A percentile compares a stretch with the other conserved stretches of the same genome.
These are phyloP conservation scores for Sporobolomyces phaffii DNA, from an alignment of 768 basidiomycete species.

Conservation along the genomic window DNA sequence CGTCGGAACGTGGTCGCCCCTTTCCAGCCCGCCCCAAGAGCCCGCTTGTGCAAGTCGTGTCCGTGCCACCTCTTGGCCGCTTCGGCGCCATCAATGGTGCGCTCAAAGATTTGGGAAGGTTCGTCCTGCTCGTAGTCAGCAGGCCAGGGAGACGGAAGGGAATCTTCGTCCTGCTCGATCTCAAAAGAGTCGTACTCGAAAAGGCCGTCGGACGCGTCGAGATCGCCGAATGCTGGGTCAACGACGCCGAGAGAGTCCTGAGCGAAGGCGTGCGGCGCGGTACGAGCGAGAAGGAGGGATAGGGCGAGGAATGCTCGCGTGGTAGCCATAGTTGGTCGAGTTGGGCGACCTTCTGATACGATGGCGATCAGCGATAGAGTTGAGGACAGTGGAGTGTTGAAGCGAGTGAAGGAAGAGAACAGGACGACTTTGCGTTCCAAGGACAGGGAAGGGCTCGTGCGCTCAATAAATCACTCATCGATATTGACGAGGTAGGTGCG, in stretches of 20 bases:
- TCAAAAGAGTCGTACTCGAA: constrained; percentile 7
- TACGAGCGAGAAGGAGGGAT: background rate
- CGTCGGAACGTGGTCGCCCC: background rate
- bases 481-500: no score
- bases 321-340: constrained; percentile 6
- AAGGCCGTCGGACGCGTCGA: background rate
- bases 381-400: background rate
- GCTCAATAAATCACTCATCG: background rate
- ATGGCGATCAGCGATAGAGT: background rate
- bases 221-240: background rate
- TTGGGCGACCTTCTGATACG: constrained; percentile 9
- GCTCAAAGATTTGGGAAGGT: constrained; percentile 2
- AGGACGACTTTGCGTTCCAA: background rate
- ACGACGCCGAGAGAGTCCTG: constrained; percentile 1
- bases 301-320: background rate
- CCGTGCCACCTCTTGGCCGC: background rate
- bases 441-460: background rate
- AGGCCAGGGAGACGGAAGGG: constrained; percentile 8
- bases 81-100: background rate
- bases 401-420: background rate
- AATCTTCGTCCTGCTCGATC: background rate
- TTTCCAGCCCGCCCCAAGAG: background rate
- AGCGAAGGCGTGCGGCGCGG: background rate
- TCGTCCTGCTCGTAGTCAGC: constrained; percentile 27
- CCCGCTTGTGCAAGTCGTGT: background rate